Conservation (phyloP, 768 basidiomycete species). For the Hypholoma fasciculare region DNA sequence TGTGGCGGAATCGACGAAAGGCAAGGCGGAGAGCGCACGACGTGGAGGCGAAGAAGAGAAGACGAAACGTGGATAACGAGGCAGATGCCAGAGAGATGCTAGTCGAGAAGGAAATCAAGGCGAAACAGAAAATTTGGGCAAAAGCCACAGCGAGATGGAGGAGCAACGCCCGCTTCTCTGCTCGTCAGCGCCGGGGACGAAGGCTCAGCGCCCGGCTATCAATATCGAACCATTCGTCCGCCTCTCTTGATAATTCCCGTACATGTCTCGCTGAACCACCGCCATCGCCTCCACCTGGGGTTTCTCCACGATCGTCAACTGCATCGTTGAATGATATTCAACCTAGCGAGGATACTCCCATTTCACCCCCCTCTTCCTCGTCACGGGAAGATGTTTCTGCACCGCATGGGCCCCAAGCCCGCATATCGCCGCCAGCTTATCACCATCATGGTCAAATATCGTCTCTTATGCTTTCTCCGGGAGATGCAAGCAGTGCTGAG, state of each 20-base stretch:
- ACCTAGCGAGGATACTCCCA: constrained; percentile 3
- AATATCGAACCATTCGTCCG: constrained; percentile 27
- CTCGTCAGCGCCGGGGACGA: constrained; percentile 56
- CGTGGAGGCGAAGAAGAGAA: constrained; percentile 48
- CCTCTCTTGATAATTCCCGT: constrained; percentile 19
- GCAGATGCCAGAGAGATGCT: constrained; percentile 32
- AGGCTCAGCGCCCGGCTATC: constrained; percentile 28
- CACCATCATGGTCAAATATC: constrained; percentile 28
- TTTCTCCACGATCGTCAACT: constrained; percentile 33
- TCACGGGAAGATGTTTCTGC: constrained; percentile 16
- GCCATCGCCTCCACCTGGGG: constrained; percentile 17
- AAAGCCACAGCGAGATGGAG: constrained; percentile 71
- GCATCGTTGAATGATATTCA: constrained; percentile 15
- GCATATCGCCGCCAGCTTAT: constrained; percentile 36
- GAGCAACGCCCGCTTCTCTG: constrained; percentile 58
- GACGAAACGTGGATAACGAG: constrained; percentile 14
- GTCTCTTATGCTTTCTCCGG: constrained; percentile 15
- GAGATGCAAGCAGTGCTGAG: constrained; percentile 13
- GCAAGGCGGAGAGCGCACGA: constrained; percentile 38
- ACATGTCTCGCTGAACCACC: constrained; percentile 12
- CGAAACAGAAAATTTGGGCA: constrained; percentile 62
- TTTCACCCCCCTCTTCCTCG: constrained; percentile 3
- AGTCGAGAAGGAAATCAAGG: constrained; percentile 45
- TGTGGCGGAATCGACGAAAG: constrained; percentile 52
- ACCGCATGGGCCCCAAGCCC: constrained; percentile 4